Conservation (phyloP, 2,329 filamentous ascomycete species). For the Xylariaceae sp. region DNA sequence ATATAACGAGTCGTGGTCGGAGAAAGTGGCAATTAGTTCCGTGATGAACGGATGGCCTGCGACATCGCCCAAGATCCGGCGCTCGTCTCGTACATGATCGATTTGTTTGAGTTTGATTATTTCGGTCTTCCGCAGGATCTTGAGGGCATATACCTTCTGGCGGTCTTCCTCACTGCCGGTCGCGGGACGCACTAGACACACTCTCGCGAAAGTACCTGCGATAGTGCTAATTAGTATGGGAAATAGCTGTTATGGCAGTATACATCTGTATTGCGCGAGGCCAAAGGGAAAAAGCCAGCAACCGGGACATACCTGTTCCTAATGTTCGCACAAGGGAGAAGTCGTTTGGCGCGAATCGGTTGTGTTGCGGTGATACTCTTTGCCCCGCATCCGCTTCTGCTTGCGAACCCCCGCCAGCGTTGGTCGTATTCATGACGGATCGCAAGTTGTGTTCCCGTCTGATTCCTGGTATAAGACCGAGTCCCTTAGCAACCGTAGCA, state of each 20-base stretch:
- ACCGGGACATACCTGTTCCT: conserved; percentile 63
- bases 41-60: conserved; percentile 85
- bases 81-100: conserved; percentile 84
- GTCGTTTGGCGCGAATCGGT: conserved; percentile 54
- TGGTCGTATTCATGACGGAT: conserved; percentile 24
- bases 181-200: conserved; percentile 73
- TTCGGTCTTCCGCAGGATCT: conserved; percentile 73
- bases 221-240: conserved; percentile 14
- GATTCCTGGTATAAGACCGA: conserved; percentile 27
- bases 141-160: conserved; percentile 75
- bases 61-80: conserved; percentile 74
- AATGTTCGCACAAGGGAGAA: conserved; percentile 76
- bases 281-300: background rate
- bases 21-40: conserved; percentile 75
- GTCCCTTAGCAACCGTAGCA: conserved; percentile 38
- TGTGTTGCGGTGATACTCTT: conserved; percentile 36
- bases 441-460: conserved; percentile 28
- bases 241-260: background rate
- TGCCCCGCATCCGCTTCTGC: conserved; percentile 23
- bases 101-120: conserved; percentile 83
- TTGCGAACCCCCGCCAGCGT: conserved; percentile 16
- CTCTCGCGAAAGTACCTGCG: conserved; percentile 77
- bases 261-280: background rate
- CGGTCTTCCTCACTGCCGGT: conserved; percentile 55
- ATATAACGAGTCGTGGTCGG: conserved; percentile 77